Base-by-base conservation (phyloP, 768 basidiomycete genomes). In the Phylloporus arenicola region DNA sequence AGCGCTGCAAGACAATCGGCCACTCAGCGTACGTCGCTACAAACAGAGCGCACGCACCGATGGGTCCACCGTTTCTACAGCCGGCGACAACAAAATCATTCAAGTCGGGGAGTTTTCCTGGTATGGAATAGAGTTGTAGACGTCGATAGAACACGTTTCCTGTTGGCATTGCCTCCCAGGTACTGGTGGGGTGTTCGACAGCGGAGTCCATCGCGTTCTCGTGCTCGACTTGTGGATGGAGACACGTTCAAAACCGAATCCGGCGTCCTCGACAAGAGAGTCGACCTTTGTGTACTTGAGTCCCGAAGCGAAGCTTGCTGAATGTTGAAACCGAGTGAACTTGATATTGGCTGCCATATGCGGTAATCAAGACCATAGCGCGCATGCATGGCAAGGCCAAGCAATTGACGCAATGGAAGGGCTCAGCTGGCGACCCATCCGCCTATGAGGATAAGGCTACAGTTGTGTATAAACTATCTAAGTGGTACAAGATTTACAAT, bases 91-190 rank as follows among this genome's bases (percentile, higher is more conserved):
- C 71, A 64, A 86, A 90, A 67, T 95, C 90, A 17, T 75, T 73
- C 25, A 98, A 70, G 65, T 88, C 80, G 3, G 85, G 84, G 6
- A 91, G 72, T 60, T 86, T 87, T 58, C 86, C 92, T 12, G 82
- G 75, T 48, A 91, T 81, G 1, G 86, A 81, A 64, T 97, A 98
- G 20, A 92, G 74, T 54, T 87, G 86, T 57, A 92, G 83, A 48
- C 86, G 77, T 63, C 86, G 74, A 63, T 97, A 97, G 72, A 96
- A 98, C 29, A 86, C 88, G 59, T 75, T 83, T 22, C 87, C 88
- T 61, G 88, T 82, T 65, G 85, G 80, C 84, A 96, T 90, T 38
- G 93, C 80, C 67, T 94, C 85, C 95, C 95, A 98, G 68, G 81
- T 78, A 27, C 82, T 68, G 3, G 88, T 89, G 2, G 90, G 88